Percentiles rank a stretch among this genome's conserved stretches.
These are phyloP conservation scores for Cyathus striatus DNA, from an alignment of 768 basidiomycete species.

Conservation along the genomic window DNA sequence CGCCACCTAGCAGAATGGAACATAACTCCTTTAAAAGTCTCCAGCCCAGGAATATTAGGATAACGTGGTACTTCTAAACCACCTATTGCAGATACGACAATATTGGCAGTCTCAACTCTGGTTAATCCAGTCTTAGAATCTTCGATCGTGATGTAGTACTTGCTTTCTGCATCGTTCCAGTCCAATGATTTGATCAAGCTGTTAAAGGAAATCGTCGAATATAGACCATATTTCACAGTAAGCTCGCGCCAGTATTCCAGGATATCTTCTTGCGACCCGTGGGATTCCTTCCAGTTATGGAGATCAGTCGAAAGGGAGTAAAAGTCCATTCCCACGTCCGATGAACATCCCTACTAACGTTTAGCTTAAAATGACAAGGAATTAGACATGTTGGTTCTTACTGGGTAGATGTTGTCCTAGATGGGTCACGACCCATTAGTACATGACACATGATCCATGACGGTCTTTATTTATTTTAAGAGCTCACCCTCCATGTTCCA, in stretches of 20 bases:
- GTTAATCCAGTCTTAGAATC: slow-evolving; percentile 24
- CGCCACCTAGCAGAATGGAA: slow-evolving; percentile 56
- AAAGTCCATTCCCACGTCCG: slow-evolving; percentile 35
- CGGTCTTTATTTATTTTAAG: not conserved
- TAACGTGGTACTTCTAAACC: slow-evolving; percentile 39
- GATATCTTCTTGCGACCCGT: slow-evolving; percentile 35
- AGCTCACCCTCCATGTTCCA: slow-evolving; percentile 47
- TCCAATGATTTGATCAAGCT: slow-evolving; percentile 34
- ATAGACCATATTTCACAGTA: slow-evolving; percentile 35
- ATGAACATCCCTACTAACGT: slow-evolving; percentile 32
- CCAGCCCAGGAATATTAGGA: slow-evolving; percentile 26
- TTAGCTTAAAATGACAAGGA: not conserved
- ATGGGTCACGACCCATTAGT: too few species aligned
- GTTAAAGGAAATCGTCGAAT: slow-evolving; percentile 35
- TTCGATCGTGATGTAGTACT: slow-evolving; percentile 31
- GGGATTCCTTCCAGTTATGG: slow-evolving; percentile 37
- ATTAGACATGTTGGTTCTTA: slow-evolving; percentile 6
- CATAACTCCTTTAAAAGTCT: slow-evolving; percentile 38
- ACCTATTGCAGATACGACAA: slow-evolving; percentile 48
- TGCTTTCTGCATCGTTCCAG: slow-evolving; percentile 35
- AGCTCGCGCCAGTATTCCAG: slow-evolving; percentile 38
- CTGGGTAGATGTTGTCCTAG: slow-evolving; percentile 31
- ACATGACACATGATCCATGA: too few species aligned
- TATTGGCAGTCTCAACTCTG: slow-evolving; percentile 28
- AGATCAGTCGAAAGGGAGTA: slow-evolving; percentile 45